Base-by-base conservation (phyloP, 805 yeast species). In the Lachancea thermotolerans region DNA sequence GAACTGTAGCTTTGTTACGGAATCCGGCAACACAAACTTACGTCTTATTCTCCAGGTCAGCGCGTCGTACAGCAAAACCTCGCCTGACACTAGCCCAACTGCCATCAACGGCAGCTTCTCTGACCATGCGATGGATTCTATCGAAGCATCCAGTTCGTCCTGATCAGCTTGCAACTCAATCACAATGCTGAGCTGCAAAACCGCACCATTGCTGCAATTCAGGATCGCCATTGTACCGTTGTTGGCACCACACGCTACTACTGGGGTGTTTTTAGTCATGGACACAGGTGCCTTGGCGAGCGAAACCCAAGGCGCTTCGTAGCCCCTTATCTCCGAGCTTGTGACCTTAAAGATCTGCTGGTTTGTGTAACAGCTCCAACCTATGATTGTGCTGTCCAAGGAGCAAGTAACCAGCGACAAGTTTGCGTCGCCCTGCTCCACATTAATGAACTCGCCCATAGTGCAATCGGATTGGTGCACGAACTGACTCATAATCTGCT, bases 271-370 rank as follows among this genome's bases (percentile, higher is more conserved):
- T 7, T 76, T 76, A 34, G 73, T 70, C 43, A 68, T 53, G 10
- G 51, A 46, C 2, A 57, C 39, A 37, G 67, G 66, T 1, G 66
- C 63, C 9, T 50, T 51, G 5, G 79, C 67, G 25, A 87, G 58
- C 4, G 91, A 76, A 39, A 91, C 91, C 97, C 98, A 93, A 16
- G 96, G 95, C 43, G 93, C 85, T 43, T 76, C 73, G n/a, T 60
- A 53, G 28, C 93, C 95, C 58, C 79, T 83, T 61, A 88, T 78
- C 47, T 82, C 85, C 18, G 72, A 71, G 18, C 79, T 77, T 45
- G 76, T 74, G 48, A 86, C 69, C 57, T 81, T 84, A 71, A 79
- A 91, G 51, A 77, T 73, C 32, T 79, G 78, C 39, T 77, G 79
- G 28, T 81, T 81, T 4, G 91, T 81, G 69, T 78, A 90, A 46